Conservation (phyloP, 495 filamentous ascomycete genomes). For the Polyplosphaeria fusca region DNA sequence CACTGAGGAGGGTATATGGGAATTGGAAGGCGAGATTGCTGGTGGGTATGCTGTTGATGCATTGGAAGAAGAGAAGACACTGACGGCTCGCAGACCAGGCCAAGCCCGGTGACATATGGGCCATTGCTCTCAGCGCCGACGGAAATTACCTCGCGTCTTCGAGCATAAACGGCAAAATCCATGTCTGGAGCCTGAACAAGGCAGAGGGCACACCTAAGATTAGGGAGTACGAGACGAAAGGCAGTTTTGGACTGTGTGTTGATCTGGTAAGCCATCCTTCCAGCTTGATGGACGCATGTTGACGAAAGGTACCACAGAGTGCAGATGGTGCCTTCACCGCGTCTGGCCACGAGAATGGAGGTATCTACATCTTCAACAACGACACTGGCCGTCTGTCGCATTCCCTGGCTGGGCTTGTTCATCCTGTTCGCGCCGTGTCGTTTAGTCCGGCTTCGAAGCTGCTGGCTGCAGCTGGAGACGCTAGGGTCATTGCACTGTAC, state of each 20-base stretch:
- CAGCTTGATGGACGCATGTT: background rate
- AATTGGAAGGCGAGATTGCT: constrained; percentile 49
- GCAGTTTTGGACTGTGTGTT: constrained; percentile 82
- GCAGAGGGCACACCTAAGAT: constrained; percentile 50
- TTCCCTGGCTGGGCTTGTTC: constrained; percentile 78
- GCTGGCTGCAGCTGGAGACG: constrained; percentile 89
- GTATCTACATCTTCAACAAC: constrained; percentile 93
- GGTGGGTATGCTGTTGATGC: constrained; percentile 39
- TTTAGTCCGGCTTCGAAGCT: constrained; percentile 83
- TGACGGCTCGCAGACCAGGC: constrained; percentile 30
- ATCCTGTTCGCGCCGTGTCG: constrained; percentile 74
- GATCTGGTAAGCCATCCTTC: constrained; percentile 61
- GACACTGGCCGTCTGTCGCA: constrained; percentile 80
- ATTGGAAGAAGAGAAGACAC: background rate
- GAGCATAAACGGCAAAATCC: constrained; percentile 77
- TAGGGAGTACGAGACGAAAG: constrained; percentile 83
- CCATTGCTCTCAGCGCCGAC: constrained; percentile 75
- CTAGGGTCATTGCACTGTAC: constrained; percentile 83
- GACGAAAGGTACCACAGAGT: constrained; percentile 48
- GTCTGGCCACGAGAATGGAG: constrained; percentile 87
- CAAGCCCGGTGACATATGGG: constrained; percentile 72
- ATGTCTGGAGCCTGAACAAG: constrained; percentile 73
- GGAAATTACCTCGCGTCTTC: constrained; percentile 79
- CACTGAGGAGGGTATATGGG: constrained; percentile 48
- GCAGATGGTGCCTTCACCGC: constrained; percentile 80